Conservation (phyloP, 2,329 filamentous ascomycete species). For the Chrysosporium keratinophilum region DNA sequence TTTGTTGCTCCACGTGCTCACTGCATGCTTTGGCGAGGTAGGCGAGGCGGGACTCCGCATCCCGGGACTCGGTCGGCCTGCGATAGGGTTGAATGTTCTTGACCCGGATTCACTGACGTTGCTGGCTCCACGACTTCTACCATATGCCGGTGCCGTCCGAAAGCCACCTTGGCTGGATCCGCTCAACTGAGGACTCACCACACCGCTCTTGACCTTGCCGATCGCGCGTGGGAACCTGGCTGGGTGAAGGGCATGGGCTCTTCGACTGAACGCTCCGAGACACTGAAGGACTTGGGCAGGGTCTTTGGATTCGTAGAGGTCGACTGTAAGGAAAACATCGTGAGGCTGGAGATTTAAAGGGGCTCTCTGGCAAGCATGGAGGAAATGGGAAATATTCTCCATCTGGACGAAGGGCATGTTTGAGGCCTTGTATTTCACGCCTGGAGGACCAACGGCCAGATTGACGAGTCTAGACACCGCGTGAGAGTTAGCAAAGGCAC, state of each 20-base stretch:
- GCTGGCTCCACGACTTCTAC: conserved; percentile 41
- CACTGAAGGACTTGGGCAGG: conserved; percentile 93
- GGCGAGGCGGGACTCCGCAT: conserved; percentile 46
- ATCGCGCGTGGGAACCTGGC: conserved; percentile 63
- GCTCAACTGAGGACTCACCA: conserved; percentile 57
- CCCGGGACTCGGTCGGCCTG: conserved; percentile 51
- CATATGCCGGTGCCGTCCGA: conserved; percentile 33
- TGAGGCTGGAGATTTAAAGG: conserved; percentile 84
- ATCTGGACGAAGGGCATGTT: conserved; percentile 98
- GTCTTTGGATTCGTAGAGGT: conserved; percentile 91
- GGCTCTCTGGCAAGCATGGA: conserved; percentile 72
- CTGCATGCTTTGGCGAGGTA: conserved; percentile 33
- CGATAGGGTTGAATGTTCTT: conserved; percentile 27
- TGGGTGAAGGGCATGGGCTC: conserved; percentile 65
- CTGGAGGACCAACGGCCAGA: conserved; percentile 61
- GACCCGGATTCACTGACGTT: conserved; percentile 41
- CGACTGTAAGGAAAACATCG: conserved; percentile 93
- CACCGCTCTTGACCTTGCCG: conserved; percentile 53
- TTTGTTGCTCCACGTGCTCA: conserved; percentile 86
- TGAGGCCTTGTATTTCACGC: conserved; percentile 81
- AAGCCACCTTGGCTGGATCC: conserved; percentile 46
- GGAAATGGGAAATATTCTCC: conserved; percentile 97
- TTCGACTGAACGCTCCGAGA: conserved; percentile 79
- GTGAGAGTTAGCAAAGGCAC: conserved; percentile 20
- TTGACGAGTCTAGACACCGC: conserved; percentile 60